Evolutionary conservation across 1,139 yeast species (phyloP), one percentile per base, ranked within the genome.

Genomic region (Zygoascus sp.): DNA sequence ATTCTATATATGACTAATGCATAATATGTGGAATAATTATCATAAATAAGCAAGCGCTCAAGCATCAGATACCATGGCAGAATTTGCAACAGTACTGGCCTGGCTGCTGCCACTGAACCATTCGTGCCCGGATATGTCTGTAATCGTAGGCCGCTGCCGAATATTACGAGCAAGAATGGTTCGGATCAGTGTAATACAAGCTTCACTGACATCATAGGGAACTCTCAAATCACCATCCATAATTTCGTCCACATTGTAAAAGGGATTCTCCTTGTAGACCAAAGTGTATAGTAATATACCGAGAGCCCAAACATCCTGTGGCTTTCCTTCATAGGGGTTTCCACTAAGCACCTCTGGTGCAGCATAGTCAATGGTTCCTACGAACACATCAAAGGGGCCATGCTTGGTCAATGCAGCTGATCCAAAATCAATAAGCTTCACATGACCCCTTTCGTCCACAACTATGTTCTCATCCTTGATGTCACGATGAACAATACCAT

Each of bases 301-400:
- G 59, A 90, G 72, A 0, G 97, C 96, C 98, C 98, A 92, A 1
- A 90, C 81, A 65, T 92, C 98, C 64, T 92, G 98, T 0, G 96
- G 92, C 62, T 79, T 83, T 17, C 98, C 98, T 49, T 80, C 87
- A 61, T 92, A 92, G 25, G 89, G 83, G 50, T 81, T 82, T 7
- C 97, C 98, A 45, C 82, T 76, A 30, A 92, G 72, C 0, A 92
- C 96, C 65, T 92, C 98, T 0, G 98, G 97, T 0, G 97, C 94
- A 0, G 97, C 97, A 64, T 90, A 92, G 64, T 92, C 97, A 36
- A 92, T 81, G 0, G 98, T 92, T 2, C 98, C 98, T 1, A 92
- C 97, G 68, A 92, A 92, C 9, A 90, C 96, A 58, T 90, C 96
- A 67, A 90, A 92, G 2, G 97, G 97, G 0, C 97, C 97, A 66